Conservation (phyloP, 1,139 yeast genomes). For the Pichia sp. region DNA sequence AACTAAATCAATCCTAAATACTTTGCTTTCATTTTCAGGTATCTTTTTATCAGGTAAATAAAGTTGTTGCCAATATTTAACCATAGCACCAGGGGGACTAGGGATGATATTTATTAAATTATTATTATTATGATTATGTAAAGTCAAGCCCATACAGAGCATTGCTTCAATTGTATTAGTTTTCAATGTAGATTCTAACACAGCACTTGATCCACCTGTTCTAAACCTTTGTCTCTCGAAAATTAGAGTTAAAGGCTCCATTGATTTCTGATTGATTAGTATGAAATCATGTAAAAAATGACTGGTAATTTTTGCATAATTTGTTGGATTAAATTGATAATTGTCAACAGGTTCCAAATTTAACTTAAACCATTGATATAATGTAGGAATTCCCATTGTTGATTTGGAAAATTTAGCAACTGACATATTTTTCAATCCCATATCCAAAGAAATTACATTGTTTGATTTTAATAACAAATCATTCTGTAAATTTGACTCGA, state of each 20-base stretch:
- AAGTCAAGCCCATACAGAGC: slow-evolving; percentile 28
- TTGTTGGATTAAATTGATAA: slow-evolving; percentile 24
- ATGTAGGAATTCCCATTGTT: slow-evolving; percentile 24
- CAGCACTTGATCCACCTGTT: slow-evolving; percentile 38
- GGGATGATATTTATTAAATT: slow-evolving; percentile 1
- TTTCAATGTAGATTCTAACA: slow-evolving; percentile 45
- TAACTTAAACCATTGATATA: slow-evolving; percentile 40
- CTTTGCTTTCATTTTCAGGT: slow-evolving; percentile 16
- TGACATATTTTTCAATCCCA: slow-evolving; percentile 40
- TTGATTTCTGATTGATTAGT: no score
- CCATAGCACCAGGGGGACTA: slow-evolving; percentile 16
- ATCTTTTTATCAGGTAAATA: not conserved
- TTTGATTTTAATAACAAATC: not conserved
- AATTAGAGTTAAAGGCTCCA: slow-evolving; percentile 10
- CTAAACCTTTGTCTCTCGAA: slow-evolving; percentile 54
- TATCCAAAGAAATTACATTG: slow-evolving; percentile 34
- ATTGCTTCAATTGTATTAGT: slow-evolving; percentile 50
- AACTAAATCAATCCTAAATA: slow-evolving; percentile 25
- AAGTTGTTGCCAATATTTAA: slow-evolving; percentile 15
- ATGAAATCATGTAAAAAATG: slow-evolving; percentile 17
- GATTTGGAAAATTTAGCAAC: slow-evolving; percentile 22
- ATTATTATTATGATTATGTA: slow-evolving; percentile 4
- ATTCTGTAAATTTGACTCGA: slow-evolving; percentile 1
- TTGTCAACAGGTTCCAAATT: slow-evolving; percentile 26
- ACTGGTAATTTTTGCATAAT: slow-evolving; percentile 21